Evolutionary conservation across 805 yeast genomes (phyloP), one percentile per base, ranked within the genome.

Genomic region (Ogataea saltuana): DNA sequence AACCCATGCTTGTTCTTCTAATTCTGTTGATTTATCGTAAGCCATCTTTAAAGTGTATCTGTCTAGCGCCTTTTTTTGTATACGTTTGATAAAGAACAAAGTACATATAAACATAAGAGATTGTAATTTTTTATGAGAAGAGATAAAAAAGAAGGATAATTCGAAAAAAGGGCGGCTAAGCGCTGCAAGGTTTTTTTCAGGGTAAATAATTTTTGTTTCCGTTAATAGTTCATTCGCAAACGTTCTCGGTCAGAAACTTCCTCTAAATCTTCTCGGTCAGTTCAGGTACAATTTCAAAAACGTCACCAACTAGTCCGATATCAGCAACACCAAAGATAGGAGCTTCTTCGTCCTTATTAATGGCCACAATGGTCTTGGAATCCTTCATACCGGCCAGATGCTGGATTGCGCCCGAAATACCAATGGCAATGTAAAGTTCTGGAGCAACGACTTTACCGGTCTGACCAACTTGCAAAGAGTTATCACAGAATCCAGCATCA

Each of bases 381-480:
- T 91, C 97, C 68, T 90, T 91, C 97, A 91, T 91, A 52, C 99
- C 99, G 1, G 99, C 99, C 59, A 93, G 72, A 69, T 91, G 99
- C 70, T 91, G 99, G 59, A 91, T 91, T 23, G 99, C 99, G 49
- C 99, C 99, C 16, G 96, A 85, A 45, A 93, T 80, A 51, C 99
- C 99, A 31, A 90, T 81, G 3, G 97, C 98, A 34, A 93, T 68
- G 64, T 93, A 93, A 50, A 90, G 75, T 31, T 90, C 96, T 30
- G 99, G 99, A 6, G 98, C 98, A 25, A 93, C 95, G 42, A 90
- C 90, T 66, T 93, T 93, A 56, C 99, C 99, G 8, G 99, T 91
- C 70, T 91, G 99, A 42, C 99, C 99, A 49, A 91, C 90, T 69
- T 91, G 99, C 56, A 91, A 75, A 7, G 98, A 89, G 70, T 91